phyloP scores from a whole-genome alignment of 75 land plant genomes.

The Isoetes taiwanensis region DNA sequence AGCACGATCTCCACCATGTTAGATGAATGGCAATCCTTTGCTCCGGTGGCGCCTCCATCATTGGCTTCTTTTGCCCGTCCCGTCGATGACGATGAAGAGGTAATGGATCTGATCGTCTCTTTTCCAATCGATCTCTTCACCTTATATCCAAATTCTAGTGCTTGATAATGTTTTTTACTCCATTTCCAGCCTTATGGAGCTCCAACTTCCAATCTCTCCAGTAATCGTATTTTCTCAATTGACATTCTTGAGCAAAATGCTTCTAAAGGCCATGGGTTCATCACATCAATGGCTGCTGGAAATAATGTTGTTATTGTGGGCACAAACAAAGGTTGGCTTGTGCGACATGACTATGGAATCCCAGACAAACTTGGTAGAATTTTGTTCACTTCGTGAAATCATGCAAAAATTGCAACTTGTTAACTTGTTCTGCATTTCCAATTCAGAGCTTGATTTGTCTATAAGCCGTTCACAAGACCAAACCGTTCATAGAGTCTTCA shows the following conservation, averaged over 20 bases:
- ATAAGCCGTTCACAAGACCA: slow-evolving; percentile 58
- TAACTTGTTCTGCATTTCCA: background rate
- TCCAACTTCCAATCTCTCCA: too few relatives aligned
- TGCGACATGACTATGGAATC: slow-evolving; percentile 67
- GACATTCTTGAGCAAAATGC: slow-evolving; percentile 73
- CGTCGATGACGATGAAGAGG: too few relatives aligned
- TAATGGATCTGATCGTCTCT: too few relatives aligned
- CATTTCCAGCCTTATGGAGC: too few relatives aligned
- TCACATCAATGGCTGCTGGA: slow-evolving; percentile 84
- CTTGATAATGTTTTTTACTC: too few relatives aligned
- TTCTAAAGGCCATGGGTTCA: slow-evolving; percentile 52
- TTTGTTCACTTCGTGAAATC: background rate
- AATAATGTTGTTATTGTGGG: slow-evolving; percentile 84
- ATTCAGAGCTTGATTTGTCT: slow-evolving; percentile 72
- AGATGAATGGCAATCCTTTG: too few relatives aligned
- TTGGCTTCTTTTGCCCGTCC: too few relatives aligned
- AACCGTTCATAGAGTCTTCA: slow-evolving; percentile 72
- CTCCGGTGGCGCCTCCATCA: too few relatives aligned
- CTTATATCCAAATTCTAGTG: too few relatives aligned
- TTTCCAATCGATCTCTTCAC: too few relatives aligned
- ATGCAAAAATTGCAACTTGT: background rate
- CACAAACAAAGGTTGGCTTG: slow-evolving; percentile 77
- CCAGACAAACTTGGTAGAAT: slow-evolving; percentile 53
- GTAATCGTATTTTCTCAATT: slow-evolving; percentile 50
- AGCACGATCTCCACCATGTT: too few relatives aligned